Evolutionary conservation across 345 rosid genomes (phyloP), one percentile per base, ranked within the genome.

Genomic region (Rubroshorea leprosula): DNA sequence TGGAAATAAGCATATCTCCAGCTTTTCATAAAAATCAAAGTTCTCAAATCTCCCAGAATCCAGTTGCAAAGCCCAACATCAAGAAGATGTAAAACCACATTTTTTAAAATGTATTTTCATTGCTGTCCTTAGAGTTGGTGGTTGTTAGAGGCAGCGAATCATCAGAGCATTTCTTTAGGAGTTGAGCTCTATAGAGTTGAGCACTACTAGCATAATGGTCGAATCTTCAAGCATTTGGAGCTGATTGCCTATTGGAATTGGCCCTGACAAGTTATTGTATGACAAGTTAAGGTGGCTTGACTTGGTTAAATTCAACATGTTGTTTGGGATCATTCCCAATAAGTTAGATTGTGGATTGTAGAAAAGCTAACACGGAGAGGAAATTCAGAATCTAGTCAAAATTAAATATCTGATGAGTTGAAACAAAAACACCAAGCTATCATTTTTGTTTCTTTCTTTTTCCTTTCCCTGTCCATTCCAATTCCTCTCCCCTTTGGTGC

Each of bases 271-370:
- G 11, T 35, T 6, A 13, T 35, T 35, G 41, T 35, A 6, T 6
- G 41, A 35, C 41, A 35, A 35, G 9, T 35, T 35, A 13, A 35
- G 41, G 9, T 35, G 41, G 9, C 3, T 6, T 13, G 12, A 8
- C 11, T 1, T 8, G 11, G 6, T 35, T 35, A 35, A 3, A 2
- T 8, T 6, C 9, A 13, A 35, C 11, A 35, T 6, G 41, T 13
- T 35, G 41, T 1, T 35, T 35, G 41, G 41, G 12, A 88, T 54
- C 83, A 20, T 8, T 24, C n/a, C n/a, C n/a, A n/a, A n/a, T n/a
- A n/a, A n/a, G n/a, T n/a, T n/a, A n/a, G n/a, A n/a, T n/a, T n/a
- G n/a, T n/a, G n/a, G n/a, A n/a, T n/a, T n/a, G n/a, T n/a, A n/a
- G n/a, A n/a, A n/a, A n/a, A n/a, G n/a, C n/a, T n/a, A n/a, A n/a